Conservation (phyloP, 345 rosid species). For the Citrus mangshanensis region DNA sequence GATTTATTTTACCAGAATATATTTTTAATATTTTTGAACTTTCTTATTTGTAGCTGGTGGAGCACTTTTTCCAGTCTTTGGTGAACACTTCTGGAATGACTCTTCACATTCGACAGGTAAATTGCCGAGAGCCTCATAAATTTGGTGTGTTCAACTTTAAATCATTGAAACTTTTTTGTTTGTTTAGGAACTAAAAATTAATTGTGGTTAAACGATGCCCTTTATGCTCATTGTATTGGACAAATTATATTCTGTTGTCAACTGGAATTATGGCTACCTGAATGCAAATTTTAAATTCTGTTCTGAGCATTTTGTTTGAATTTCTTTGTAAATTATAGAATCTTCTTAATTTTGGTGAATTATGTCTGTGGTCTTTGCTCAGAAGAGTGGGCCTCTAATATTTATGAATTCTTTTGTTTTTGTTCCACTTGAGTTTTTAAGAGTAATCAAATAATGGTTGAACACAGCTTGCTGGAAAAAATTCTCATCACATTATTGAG, state of each 20-base stretch:
- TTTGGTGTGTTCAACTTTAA: not conserved
- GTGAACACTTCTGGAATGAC: constrained; percentile 97
- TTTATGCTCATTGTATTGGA: not conserved
- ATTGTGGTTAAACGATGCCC: not conserved
- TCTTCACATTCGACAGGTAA: constrained; percentile 90
- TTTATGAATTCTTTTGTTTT: not conserved
- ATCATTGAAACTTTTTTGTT: not conserved
- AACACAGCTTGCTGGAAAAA: constrained; percentile 78
- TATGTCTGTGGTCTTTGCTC: not conserved
- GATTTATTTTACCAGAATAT: not conserved
- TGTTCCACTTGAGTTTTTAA: not conserved
- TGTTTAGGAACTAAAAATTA: not conserved
- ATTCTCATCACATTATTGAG: constrained; percentile 92
- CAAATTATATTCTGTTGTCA: not conserved
- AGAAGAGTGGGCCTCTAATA: not conserved
- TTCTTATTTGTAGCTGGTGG: constrained; percentile 64
- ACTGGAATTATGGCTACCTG: not conserved
- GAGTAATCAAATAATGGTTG: constrained; percentile 9
- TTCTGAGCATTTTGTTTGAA: not conserved
- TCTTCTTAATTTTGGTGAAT: not conserved
- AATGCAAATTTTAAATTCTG: not conserved
- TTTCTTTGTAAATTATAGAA: not conserved
- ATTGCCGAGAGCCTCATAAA: not conserved
- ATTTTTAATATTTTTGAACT: not conserved
- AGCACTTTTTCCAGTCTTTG: constrained; percentile 89